Base-by-base conservation (phyloP, 2,329 filamentous ascomycete species). In the Septoria linicola region DNA sequence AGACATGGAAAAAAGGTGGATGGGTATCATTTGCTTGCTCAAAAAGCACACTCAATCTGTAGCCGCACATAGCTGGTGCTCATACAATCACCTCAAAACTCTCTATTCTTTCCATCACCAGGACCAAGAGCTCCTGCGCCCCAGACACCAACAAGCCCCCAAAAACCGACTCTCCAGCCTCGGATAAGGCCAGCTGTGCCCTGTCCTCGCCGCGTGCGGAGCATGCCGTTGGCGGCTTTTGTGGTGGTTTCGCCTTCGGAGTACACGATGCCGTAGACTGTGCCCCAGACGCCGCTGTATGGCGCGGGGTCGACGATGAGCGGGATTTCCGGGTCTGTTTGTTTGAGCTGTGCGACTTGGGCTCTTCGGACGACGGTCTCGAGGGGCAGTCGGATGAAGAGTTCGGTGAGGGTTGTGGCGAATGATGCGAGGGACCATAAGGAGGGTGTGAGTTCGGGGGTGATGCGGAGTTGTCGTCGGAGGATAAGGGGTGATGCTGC, bases 301-400 rank as follows among this genome's bases (percentile, higher is more conserved):
- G 81, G 81, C 2, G 90, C 91, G 0, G 88, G 78, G 2, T 87
- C 83, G 0, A 97, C 83, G 48, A 96, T 84, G 0, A 89, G 90
- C 49, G 89, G 83, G 71, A 75, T 61, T 45, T 70, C 70, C 58
- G 59, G 59, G 11, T 69, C 59, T 5, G 61, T 57, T 1, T 63
- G 56, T 37, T 54, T 61, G n/a, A 66, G 42, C 7, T 51, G 53
- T 7, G 59, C 41, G 53, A 93, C 85, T 70, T 99, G 93, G 4
- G 89, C 92, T 53, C 93, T 83, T 41, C 93, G 85, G 6, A 97
- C 79, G 13, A 96, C 87, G 0, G 92, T 97, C 72, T 99, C 93
- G 3, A 97, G 76, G 0, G 93, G 93, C 10, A 97, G 81, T 65
- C 92, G 91, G 59, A 96, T 71, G 63, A 93, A 87, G 25, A 97